phyloP scores from a whole-genome alignment of 2,329 filamentous ascomycete genomes.

The Graphiopsis chlorocephala region DNA sequence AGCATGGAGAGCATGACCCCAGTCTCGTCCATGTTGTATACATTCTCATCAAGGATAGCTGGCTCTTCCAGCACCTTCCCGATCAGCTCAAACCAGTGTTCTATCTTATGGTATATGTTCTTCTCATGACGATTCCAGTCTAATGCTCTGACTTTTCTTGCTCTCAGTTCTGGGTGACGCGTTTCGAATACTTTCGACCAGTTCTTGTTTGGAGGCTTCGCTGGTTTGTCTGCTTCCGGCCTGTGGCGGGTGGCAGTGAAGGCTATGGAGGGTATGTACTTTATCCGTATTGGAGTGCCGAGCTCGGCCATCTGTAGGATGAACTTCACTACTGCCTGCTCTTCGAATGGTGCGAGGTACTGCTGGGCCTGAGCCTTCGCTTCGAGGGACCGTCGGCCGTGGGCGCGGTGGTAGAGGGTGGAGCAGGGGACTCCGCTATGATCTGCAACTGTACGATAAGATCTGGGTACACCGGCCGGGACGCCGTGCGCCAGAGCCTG shows the following conservation, averaged over 20 bases:
- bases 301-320: constrained; percentile 17
- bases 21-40: constrained; percentile 40
- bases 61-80: constrained; percentile 26
- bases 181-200: no score
- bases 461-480: constrained; percentile 5
- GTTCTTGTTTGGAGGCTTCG: constrained; percentile 19
- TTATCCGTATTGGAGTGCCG: constrained; percentile 19
- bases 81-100: constrained; percentile 35
- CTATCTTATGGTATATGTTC: constrained; percentile 11
- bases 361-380: constrained; percentile 19
- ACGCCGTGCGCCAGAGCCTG: constrained; percentile 12
- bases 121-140: constrained; percentile 29
- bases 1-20: constrained; percentile 33
- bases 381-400: constrained; percentile 19
- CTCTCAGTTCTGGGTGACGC: no score
- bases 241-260: constrained; percentile 18
- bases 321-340: constrained; percentile 16
- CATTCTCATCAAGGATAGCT: constrained; percentile 28
- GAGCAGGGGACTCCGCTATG: constrained; percentile 18
- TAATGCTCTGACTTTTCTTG: neutral
- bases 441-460: constrained; percentile 14
- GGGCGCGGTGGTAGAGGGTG: constrained; percentile 22
- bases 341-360: constrained; percentile 19
- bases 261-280: constrained; percentile 19
- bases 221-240: constrained; percentile 4